Conservation (phyloP, 2,329 filamentous ascomycete species). For the Aspergillus udagawae region DNA sequence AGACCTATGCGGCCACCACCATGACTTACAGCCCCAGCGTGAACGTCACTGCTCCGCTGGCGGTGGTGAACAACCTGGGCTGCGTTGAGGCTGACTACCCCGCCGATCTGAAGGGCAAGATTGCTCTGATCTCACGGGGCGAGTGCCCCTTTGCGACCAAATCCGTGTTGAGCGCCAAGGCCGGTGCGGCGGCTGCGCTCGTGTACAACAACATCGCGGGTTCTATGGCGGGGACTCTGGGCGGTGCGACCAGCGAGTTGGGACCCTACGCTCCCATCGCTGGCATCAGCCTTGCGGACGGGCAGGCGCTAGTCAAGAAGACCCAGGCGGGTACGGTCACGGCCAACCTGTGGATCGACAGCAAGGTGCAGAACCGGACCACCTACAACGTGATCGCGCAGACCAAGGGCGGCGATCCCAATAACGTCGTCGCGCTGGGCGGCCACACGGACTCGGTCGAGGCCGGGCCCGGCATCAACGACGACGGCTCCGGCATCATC, state of each 20-base stretch:
- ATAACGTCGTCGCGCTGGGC: constrained; percentile 57
- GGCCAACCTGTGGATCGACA: constrained; percentile 40
- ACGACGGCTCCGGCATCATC: constrained; percentile 67
- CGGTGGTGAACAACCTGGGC: constrained; percentile 58
- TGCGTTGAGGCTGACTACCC: constrained; percentile 65
- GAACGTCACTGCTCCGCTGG: constrained; percentile 42
- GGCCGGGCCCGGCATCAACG: constrained; percentile 68
- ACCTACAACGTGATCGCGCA: constrained; percentile 60
- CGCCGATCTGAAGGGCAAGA: constrained; percentile 52
- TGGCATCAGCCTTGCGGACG: constrained; percentile 59
- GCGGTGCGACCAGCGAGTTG: constrained; percentile 49
- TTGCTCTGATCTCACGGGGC: constrained; percentile 69
- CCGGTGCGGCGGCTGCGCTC: constrained; percentile 67
- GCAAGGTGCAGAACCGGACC: constrained; percentile 44
- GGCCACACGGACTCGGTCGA: constrained; percentile 60
- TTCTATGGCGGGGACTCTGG: constrained; percentile 64
- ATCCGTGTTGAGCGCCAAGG: constrained; percentile 62
- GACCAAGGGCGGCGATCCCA: constrained; percentile 54
- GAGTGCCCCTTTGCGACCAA: constrained; percentile 69
- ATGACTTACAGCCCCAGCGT: constrained; percentile 62
- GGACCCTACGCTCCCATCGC: constrained; percentile 53
- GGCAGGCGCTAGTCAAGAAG: constrained; percentile 51
- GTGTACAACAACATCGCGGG: constrained; percentile 70
- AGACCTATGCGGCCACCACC: constrained; percentile 48
- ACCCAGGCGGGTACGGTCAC: constrained; percentile 43